A percentile compares a stretch with the other conserved stretches of the same genome.
Evolutionary conservation across 2,329 filamentous ascomycete species (phyloP).

Genomic region (Coleophoma cylindrospora): DNA sequence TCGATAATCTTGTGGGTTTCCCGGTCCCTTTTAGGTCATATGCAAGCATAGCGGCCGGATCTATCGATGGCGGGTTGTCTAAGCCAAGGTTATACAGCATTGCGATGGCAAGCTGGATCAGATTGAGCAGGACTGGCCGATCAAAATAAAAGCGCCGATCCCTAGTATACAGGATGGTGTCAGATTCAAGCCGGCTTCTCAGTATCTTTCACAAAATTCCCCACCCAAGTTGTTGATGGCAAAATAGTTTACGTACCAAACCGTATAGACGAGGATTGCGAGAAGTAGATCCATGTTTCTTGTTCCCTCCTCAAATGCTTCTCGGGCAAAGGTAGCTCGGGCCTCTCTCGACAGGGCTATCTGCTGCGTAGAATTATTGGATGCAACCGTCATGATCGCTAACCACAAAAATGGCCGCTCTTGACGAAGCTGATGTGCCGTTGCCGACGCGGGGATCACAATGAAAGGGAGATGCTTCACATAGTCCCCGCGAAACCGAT

Average conservation of each 20-base stretch:
- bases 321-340: not conserved
- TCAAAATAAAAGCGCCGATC: conserved; percentile 2
- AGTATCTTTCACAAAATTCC: not conserved
- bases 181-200: not conserved
- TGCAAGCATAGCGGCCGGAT: conserved; percentile 1
- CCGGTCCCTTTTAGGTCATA: conserved; percentile 3
- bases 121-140: conserved; percentile 2
- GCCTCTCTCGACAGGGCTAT: conserved; percentile 3
- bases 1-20: not conserved
- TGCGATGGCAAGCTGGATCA: conserved; percentile 4
- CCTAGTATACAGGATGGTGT: not conserved
- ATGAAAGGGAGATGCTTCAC: conserved; percentile 5
- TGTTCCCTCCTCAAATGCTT: conserved; percentile 5
- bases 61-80: conserved; percentile 4
- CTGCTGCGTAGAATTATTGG: conserved; percentile 3
- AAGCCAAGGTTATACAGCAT: conserved; percentile 6
- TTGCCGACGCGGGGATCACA: conserved; percentile 1
- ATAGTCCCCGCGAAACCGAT: conserved; percentile 4
- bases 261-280: conserved; percentile 5
- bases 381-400: conserved; percentile 5
- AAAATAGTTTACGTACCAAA: not conserved
- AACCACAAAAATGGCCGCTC: conserved; percentile 6
- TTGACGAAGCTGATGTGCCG: conserved; percentile 5
- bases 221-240: not conserved
- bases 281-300: conserved; percentile 6